phyloP scores from a whole-genome alignment of 2,329 filamentous ascomycete species.

The Diaporthe velutina region DNA sequence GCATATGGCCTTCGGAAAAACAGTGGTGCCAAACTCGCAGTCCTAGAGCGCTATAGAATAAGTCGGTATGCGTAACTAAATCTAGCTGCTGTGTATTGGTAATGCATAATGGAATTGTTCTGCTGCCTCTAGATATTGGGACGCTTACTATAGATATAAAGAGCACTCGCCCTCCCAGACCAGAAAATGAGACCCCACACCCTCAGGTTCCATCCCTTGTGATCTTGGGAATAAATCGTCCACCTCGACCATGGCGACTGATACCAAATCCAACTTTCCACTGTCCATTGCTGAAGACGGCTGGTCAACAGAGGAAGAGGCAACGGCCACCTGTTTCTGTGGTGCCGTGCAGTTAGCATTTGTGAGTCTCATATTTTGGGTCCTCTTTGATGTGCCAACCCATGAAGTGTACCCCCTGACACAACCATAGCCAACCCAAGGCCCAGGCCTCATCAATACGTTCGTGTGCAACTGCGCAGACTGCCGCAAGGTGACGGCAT shows the following conservation, averaged over 20 bases:
- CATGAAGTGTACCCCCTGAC: too few relatives aligned
- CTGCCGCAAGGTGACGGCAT: conserved; percentile 73
- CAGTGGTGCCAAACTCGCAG: background rate
- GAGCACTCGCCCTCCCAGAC: background rate
- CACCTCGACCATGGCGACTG: conserved; percentile 37
- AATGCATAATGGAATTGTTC: background rate
- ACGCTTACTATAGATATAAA: background rate
- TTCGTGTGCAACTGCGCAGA: conserved; percentile 73
- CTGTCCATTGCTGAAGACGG: conserved; percentile 55
- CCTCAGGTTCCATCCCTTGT: background rate
- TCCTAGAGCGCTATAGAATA: background rate
- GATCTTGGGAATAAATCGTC: too few relatives aligned
- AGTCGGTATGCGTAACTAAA: background rate
- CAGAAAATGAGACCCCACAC: background rate
- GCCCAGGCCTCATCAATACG: conserved; percentile 58
- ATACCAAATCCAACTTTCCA: conserved; percentile 53
- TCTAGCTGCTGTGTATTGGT: background rate
- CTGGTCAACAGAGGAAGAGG: conserved; percentile 59
- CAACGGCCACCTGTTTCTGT: conserved; percentile 71
- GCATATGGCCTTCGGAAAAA: background rate
- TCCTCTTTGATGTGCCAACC: too few relatives aligned
- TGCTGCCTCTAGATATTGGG: background rate
- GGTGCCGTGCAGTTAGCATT: conserved; percentile 67
- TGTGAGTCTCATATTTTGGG: conserved; percentile 59
- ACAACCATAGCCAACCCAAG: conserved; percentile 56